Conservation (phyloP, 257 asterid species). For the Phtheirospermum japonicum region DNA sequence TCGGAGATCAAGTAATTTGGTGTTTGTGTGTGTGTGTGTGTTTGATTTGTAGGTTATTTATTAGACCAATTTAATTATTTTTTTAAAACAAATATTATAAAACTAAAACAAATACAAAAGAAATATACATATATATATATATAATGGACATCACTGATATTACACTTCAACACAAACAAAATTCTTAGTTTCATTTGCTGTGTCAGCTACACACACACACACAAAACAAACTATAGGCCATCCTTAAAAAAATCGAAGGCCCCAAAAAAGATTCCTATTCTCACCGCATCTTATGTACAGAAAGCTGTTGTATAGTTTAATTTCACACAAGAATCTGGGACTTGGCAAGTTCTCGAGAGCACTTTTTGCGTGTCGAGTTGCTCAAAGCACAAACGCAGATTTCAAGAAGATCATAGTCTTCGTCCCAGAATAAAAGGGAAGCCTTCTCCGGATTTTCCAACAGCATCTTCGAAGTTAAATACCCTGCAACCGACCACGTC, state of each 20-base stretch:
- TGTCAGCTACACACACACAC: background rate
- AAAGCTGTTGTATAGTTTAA: no score
- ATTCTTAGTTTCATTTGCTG: no score
- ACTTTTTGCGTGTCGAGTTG: constrained; percentile 64
- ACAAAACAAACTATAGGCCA: constrained; percentile 8
- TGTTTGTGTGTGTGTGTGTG: no score
- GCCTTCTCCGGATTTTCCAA: constrained; percentile 71
- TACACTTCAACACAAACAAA: no score
- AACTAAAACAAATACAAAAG: no score
- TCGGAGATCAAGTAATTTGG: no score
- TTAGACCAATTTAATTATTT: no score
- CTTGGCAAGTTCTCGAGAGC: constrained; percentile 76
- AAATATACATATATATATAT: background rate
- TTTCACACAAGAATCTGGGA: constrained; percentile 75
- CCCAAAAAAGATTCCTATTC: background rate
- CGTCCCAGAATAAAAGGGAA: constrained; percentile 70
- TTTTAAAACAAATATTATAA: no score
- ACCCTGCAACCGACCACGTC: constrained; percentile 89
- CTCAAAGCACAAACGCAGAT: constrained; percentile 70
- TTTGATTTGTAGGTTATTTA: background rate
- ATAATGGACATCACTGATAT: no score
- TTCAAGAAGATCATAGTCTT: constrained; percentile 86
- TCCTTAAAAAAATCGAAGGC: background rate
- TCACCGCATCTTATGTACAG: constrained; percentile 11
- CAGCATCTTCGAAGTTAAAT: constrained; percentile 73